Evolutionary conservation across 1,139 yeast species (phyloP), one percentile per base, ranked within the genome.

Genomic region (Wickerhamiella pararugosa): DNA sequence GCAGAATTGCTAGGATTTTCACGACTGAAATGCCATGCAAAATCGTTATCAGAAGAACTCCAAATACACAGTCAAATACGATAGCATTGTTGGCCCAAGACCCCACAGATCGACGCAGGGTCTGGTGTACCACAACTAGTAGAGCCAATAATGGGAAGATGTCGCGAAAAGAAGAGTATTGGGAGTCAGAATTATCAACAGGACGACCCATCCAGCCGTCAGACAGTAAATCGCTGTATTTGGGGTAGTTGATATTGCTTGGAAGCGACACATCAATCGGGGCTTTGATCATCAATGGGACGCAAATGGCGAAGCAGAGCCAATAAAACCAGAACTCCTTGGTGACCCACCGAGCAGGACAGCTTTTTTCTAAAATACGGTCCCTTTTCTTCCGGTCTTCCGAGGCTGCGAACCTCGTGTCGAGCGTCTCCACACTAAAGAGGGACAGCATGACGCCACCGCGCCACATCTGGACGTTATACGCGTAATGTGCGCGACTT

Each of bases 131-230:
- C 0, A 59, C 52, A 41, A 79, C 67, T 41, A 84, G 65, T 1
- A 63, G 72, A 26, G 67, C 58, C 41, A 92, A 62, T 42, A 80
- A 58, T 7, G 75, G 72, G 51, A 87, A 68, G 57, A 84, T 86
- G 54, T 80, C 79, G 52, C 98, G 70, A 58, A 92, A 86, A 54
- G 86, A 83, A 29, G 84, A 65, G 56, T 90, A 92, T 59, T 92
- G 99, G 33, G 68, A 67, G 57, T 92, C 99, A 4, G 94, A 79
- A 57, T 87, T 87, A 58, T 92, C 70, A 9, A 65, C 67, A 29
- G 92, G 62, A 2, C 87, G 86, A 51, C 76, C 75, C 50, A 82
- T 60, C 94, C 94, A 83, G 2, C 55, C 53, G 1, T 50, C 47
- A 7, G 46, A 87, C 80, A 90, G 65, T 37, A 77, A 62, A 43